phyloP scores from a whole-genome alignment of 2,329 filamentous ascomycete species.

The Chaetomiaceae sp. region DNA sequence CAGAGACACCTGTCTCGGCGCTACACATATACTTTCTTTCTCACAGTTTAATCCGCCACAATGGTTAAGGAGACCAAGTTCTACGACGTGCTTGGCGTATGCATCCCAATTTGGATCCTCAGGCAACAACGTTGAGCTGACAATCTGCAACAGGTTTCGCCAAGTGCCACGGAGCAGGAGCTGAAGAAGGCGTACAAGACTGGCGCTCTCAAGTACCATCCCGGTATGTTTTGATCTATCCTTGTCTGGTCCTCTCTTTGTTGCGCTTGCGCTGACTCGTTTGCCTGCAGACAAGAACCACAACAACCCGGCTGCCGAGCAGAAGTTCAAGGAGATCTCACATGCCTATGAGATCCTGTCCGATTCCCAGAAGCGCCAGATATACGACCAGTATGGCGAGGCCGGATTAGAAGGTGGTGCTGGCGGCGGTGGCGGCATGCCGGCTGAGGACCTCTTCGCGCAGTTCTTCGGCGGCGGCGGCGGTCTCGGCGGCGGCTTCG shows the following conservation, averaged over 20 bases:
- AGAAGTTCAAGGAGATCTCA: constrained; percentile 98
- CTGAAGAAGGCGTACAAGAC: constrained; percentile 89
- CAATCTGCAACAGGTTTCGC: constrained; percentile 56
- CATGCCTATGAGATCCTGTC: constrained; percentile 94
- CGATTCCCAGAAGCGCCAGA: constrained; percentile 80
- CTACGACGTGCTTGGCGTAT: constrained; percentile 75
- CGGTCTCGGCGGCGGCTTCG: constrained; percentile 66
- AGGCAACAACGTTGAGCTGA: constrained; percentile 13
- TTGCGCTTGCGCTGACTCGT: constrained; percentile 1
- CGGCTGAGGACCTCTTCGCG: constrained; percentile 90
- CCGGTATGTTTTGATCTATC: constrained; percentile 52
- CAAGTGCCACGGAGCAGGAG: constrained; percentile 75
- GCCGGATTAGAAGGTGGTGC: constrained; percentile 89
- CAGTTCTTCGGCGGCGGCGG: constrained; percentile 86
- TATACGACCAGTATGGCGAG: constrained; percentile 98
- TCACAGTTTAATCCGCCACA: constrained; percentile 18
- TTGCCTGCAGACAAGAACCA: constrained; percentile 78
- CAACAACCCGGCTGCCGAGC: constrained; percentile 85
- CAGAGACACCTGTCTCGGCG: not conserved
- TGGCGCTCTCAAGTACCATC: constrained; percentile 77
- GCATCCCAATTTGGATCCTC: constrained; percentile 23
- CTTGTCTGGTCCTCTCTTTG: not conserved
- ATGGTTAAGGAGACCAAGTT: constrained; percentile 41
- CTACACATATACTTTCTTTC: not conserved
- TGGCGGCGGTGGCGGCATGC: constrained; percentile 73